Evolutionary conservation across 2,329 filamentous ascomycete genomes (phyloP), one percentile per base, ranked within the genome.

Genomic region (Juglanconis sp.): DNA sequence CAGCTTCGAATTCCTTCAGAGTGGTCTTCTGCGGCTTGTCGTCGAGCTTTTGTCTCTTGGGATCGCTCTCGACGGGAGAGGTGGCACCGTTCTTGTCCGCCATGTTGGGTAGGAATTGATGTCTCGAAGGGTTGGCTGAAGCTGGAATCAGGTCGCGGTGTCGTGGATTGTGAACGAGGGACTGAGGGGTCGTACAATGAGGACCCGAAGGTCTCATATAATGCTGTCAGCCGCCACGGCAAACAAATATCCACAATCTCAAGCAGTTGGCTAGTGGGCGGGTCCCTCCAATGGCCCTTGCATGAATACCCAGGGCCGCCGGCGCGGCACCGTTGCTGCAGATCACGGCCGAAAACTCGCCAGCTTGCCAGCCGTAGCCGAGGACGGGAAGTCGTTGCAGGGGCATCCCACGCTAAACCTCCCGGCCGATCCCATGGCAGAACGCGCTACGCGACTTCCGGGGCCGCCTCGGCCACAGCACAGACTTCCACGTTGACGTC

Each of bases 1-100:
- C 85, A 50, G 87, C 81, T 83, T 98, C 92, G 74, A 99, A 99
- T 71, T 96, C 88, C 71, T 89, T 81, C 61, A 93, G 86, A 53
- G 88, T 93, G 54, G 89, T 89, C 67, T 87, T 87, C 81, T 95
- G 78, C 47, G 84, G 82, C 83, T 86, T 87, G 56, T 70, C 78
- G 31, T 36, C 55, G 36, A 49, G 40, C 51, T 60, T 54, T 24
- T 55, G 52, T 44, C 52, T 55, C 52, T 60, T 55, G 8, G 52
- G n/a, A 17, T 57, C 55, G 38, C 55, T 46, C 35, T 40, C 54
- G 46, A 17, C 30, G 34, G 54, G 54, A 11, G 54, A 17, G 8
- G 54, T 36, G 17, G 17, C 17, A 50, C 30, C 46, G 55, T 57
- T 51, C 31, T 51, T 52, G 50, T 57, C 55, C 35, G 55, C 48